Evolutionary conservation across 208 protist species (phyloP).

Genomic region (Acanthamoeba sp.): DNA sequence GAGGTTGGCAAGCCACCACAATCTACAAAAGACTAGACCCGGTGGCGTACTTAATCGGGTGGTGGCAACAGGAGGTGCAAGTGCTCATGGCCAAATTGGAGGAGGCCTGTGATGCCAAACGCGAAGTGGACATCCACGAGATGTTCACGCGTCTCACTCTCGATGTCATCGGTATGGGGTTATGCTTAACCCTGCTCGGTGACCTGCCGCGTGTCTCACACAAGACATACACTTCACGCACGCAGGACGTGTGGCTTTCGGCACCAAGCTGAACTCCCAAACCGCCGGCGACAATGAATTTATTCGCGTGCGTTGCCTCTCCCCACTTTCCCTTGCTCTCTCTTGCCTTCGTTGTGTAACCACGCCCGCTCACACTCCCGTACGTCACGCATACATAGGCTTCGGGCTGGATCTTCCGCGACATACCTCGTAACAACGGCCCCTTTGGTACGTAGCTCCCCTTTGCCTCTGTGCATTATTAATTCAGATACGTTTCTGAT

Average conservation of each 20-base stretch:
- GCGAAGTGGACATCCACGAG: slow-evolving; percentile 38
- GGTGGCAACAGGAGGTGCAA: not conserved
- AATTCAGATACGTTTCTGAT: not conserved
- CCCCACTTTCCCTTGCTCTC: not conserved
- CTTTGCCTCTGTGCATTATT: not conserved
- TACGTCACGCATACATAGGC: not conserved
- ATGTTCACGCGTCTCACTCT: slow-evolving; percentile 36
- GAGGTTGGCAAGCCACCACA: not conserved
- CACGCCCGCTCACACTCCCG: not conserved
- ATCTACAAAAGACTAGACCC: too few species aligned
- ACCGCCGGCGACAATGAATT: not conserved
- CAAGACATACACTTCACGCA: not conserved
- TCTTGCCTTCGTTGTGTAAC: not conserved
- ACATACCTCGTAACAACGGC: slow-evolving; percentile 43
- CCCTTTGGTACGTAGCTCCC: not conserved
- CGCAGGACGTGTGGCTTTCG: slow-evolving; percentile 12
- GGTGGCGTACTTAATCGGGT: too few species aligned
- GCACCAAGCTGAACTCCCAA: slow-evolving; percentile 41
- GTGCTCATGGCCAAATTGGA: slow-evolving; percentile 9
- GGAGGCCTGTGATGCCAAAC: slow-evolving; percentile 3
- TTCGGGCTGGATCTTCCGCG: not conserved
- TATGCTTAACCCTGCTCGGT: not conserved
- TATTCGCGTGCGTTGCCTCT: not conserved
- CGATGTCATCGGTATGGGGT: slow-evolving; percentile 14
- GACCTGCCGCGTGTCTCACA: not conserved